Conservation (phyloP, 495 filamentous ascomycete species). For the Astrothelium macrocarpum region DNA sequence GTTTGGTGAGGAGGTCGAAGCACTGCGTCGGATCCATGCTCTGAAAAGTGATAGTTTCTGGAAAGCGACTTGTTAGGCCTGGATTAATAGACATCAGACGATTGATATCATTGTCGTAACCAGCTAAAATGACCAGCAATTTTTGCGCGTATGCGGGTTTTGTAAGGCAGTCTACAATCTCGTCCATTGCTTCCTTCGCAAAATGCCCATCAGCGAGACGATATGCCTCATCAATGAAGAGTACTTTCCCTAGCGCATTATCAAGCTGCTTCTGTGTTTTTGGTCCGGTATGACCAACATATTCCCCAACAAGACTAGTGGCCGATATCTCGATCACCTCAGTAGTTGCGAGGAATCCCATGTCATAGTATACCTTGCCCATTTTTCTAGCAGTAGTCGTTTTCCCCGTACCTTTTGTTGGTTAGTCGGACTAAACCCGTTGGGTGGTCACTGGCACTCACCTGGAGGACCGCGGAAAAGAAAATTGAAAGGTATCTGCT, state of each 20-base stretch:
- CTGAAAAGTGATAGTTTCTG: slow-evolving; percentile 46
- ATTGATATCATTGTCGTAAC: slow-evolving; percentile 64
- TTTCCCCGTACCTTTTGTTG: slow-evolving; percentile 56
- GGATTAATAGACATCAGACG: slow-evolving; percentile 53
- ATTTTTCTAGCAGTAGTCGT: slow-evolving; percentile 62
- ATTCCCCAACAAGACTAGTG: slow-evolving; percentile 32
- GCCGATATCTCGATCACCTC: slow-evolving; percentile 36
- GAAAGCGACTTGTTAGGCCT: slow-evolving; percentile 51
- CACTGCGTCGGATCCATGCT: slow-evolving; percentile 38
- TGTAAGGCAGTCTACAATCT: slow-evolving; percentile 60
- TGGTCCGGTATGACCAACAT: slow-evolving; percentile 54
- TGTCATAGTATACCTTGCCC: slow-evolving; percentile 63
- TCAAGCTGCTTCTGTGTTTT: slow-evolving; percentile 51
- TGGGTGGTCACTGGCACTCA: slow-evolving; percentile 22
- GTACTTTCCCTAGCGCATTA: slow-evolving; percentile 49
- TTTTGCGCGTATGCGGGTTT: slow-evolving; percentile 53
- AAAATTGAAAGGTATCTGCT: slow-evolving; percentile 51
- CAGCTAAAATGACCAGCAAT: slow-evolving; percentile 64
- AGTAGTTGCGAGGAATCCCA: slow-evolving; percentile 34
- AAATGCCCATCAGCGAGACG: slow-evolving; percentile 48
- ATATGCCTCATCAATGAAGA: slow-evolving; percentile 64
- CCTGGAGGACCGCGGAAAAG: slow-evolving; percentile 56
- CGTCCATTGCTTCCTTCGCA: slow-evolving; percentile 63
- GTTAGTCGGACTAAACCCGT: slow-evolving; percentile 8
- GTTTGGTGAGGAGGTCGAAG: slow-evolving; percentile 29